These are phyloP conservation scores for Xanthoconium purpureum DNA, from an alignment of 768 basidiomycete genomes.

Conservation along the genomic window DNA sequence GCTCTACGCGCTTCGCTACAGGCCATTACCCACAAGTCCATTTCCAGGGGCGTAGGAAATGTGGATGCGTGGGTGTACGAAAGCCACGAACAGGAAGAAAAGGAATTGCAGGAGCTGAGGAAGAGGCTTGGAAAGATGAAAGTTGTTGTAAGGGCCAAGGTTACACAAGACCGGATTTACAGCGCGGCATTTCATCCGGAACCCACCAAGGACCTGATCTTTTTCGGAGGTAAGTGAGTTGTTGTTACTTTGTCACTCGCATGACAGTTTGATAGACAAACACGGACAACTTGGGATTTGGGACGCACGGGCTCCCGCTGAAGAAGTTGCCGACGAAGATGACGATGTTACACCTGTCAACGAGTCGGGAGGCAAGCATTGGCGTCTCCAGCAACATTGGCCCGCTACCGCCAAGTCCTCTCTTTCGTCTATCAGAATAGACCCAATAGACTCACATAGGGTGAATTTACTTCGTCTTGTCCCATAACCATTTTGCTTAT, in stretches of 20 bases:
- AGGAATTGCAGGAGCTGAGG: conserved; percentile 51
- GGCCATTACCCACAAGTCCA: conserved; percentile 33
- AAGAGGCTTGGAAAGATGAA: conserved; percentile 53
- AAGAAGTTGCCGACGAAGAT: conserved; percentile 68
- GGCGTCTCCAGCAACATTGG: conserved; percentile 82
- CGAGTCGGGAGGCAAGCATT: conserved; percentile 72
- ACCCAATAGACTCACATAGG: conserved; percentile 71
- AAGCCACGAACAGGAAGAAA: conserved; percentile 43
- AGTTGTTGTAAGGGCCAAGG: conserved; percentile 76
- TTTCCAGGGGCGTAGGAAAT: conserved; percentile 39
- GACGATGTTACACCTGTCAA: conserved; percentile 39
- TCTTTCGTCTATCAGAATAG: conserved; percentile 73
- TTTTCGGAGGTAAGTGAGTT: conserved; percentile 65
- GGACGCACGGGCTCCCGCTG: conserved; percentile 72
- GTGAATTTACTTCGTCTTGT: conserved; percentile 37
- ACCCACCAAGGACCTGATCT: conserved; percentile 74
- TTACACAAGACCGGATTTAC: conserved; percentile 72
- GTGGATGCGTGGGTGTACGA: conserved; percentile 54
- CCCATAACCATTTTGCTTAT: neutral
- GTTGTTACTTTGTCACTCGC: neutral
- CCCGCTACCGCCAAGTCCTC: conserved; percentile 78
- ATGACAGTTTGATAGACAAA: conserved; percentile 55
- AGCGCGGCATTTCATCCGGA: conserved; percentile 82
- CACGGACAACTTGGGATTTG: conserved; percentile 82
- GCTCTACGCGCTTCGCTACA: conserved; percentile 47